Evolutionary conservation across 345 rosid genomes (phyloP).

Genomic region (Gynandropsis gynandra): DNA sequence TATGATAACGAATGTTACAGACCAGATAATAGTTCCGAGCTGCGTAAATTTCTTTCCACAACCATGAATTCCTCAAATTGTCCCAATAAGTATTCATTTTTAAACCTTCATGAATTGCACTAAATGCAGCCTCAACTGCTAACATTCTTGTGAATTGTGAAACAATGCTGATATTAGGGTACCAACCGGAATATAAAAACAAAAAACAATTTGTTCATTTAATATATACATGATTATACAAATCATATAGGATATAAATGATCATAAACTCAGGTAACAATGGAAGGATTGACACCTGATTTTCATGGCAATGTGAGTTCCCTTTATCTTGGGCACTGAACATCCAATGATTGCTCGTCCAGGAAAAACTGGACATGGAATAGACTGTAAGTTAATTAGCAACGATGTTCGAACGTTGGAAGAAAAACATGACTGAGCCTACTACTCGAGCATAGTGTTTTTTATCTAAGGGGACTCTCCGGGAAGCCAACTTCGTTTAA

Average conservation of each 20-base stretch:
- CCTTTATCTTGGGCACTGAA: constrained; percentile 95
- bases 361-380: constrained; percentile 98
- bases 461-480: constrained; percentile 37
- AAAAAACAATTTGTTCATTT: no score
- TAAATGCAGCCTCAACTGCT: constrained; percentile 88
- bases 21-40: constrained; percentile 90
- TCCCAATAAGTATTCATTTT: constrained; percentile 73
- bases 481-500: constrained; percentile 96
- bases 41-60: constrained; percentile 76
- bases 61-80: constrained; percentile 64
- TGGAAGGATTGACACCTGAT: constrained; percentile 50
- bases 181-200: no score
- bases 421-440: not conserved
- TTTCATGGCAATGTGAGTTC: constrained; percentile 99
- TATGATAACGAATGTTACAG: constrained; percentile 25
- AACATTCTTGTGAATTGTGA: constrained; percentile 76
- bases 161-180: constrained; percentile 14
- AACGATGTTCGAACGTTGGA: constrained; percentile 47
- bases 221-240: no score
- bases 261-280: not conserved
- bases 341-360: constrained; percentile 96
- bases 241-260: no score
- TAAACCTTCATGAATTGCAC: constrained; percentile 45
- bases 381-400: constrained; percentile 94
- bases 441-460: no score